phyloP scores from a whole-genome alignment of 352 stramenopile genomes.

The Peronospora tabacina region DNA sequence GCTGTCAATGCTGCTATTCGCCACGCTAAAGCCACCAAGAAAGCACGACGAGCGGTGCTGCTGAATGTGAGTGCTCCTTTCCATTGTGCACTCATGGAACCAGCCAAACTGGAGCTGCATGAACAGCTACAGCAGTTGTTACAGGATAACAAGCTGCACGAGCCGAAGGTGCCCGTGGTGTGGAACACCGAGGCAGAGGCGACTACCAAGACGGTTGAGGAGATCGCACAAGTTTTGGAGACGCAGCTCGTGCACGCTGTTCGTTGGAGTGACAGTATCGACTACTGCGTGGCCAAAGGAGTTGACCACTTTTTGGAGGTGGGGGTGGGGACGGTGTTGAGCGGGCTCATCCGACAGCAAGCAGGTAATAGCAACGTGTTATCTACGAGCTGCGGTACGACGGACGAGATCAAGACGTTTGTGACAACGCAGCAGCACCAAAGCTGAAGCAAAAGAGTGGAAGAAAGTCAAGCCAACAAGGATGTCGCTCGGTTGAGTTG shows the following conservation, averaged over 20 bases:
- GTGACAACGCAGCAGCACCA: conserved; percentile 17
- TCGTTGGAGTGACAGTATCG: conserved; percentile 75
- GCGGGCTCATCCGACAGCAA: conserved; percentile 73
- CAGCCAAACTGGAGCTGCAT: conserved; percentile 42
- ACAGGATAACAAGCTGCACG: conserved; percentile 19
- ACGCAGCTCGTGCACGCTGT: conserved; percentile 62
- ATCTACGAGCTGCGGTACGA: conserved; percentile 47
- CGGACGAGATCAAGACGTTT: conserved; percentile 47
- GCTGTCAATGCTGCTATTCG: conserved; percentile 48
- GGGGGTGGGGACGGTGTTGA: conserved; percentile 59
- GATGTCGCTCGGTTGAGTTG: too few relatives aligned
- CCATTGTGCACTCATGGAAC: conserved; percentile 74
- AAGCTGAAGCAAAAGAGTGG: neutral
- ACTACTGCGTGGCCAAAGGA: conserved; percentile 47
- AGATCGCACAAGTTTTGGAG: conserved; percentile 42
- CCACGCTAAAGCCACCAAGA: conserved; percentile 58
- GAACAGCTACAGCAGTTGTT: conserved; percentile 31
- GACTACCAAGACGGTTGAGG: conserved; percentile 30
- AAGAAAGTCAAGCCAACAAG: neutral
- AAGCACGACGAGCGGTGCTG: conserved; percentile 57
- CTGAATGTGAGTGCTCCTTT: conserved; percentile 83
- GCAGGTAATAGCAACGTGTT: conserved; percentile 15
- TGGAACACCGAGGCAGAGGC: conserved; percentile 70
- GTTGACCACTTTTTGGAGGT: conserved; percentile 59
- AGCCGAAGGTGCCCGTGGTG: conserved; percentile 54